phyloP scores from a whole-genome alignment of 228 moss, liverwort and hornwort species.

The Sphagnum magellanicum region DNA sequence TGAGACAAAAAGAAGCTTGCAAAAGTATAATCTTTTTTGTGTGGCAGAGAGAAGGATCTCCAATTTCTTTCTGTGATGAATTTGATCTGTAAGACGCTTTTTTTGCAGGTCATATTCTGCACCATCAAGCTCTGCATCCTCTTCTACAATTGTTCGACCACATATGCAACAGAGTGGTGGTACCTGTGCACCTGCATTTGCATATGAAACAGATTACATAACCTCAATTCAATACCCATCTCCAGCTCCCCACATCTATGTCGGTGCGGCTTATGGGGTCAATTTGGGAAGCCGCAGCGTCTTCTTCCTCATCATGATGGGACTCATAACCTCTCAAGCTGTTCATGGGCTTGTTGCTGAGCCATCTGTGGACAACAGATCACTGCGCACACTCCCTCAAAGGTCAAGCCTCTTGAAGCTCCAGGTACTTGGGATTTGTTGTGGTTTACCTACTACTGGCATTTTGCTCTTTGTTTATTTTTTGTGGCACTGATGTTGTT shows the following conservation, averaged over 20 bases:
- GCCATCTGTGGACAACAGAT: conserved; percentile 37
- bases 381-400: conserved; percentile 30
- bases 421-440: conserved; percentile 35
- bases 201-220: conserved; percentile 38
- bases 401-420: conserved; percentile 74
- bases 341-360: conserved; percentile 68
- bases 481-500: neutral
- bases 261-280: conserved; percentile 65
- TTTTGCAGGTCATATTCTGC: conserved; percentile 20
- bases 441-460: neutral
- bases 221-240: conserved; percentile 54
- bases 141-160: neutral
- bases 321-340: conserved; percentile 66
- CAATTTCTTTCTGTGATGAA: too few species aligned
- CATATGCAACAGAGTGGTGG: conserved; percentile 19
- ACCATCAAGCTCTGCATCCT: neutral
- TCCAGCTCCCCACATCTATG: conserved; percentile 9
- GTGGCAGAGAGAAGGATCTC: too few species aligned
- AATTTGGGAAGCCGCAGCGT: conserved; percentile 54
- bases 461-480: neutral
- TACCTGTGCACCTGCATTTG: conserved; percentile 37
- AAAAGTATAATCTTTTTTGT: too few species aligned
- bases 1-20: too few species aligned
- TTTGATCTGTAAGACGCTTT: too few species aligned
- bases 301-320: conserved; percentile 68